phyloP scores from a whole-genome alignment of 495 filamentous ascomycete species.

The Cercophora scortea region DNA sequence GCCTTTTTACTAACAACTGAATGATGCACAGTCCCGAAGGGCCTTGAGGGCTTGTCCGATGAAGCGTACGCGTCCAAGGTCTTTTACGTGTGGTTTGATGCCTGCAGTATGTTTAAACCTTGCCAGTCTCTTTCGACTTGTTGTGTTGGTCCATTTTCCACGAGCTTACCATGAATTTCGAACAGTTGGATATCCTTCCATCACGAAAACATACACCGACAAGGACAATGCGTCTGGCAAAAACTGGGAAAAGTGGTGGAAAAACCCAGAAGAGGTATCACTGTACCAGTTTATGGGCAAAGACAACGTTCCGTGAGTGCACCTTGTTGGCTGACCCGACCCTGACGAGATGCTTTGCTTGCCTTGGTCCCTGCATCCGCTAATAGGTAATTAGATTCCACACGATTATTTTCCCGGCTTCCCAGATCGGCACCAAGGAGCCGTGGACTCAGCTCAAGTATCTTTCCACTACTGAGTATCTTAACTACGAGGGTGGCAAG shows the following conservation, averaged over 20 bases:
- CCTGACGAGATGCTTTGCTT: no score
- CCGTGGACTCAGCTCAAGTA: slow-evolving; percentile 85
- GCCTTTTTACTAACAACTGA: no score
- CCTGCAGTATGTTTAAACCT: slow-evolving; percentile 38
- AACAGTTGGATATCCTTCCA: slow-evolving; percentile 77
- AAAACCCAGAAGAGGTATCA: slow-evolving; percentile 71
- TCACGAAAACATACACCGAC: slow-evolving; percentile 81
- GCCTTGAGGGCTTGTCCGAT: no score
- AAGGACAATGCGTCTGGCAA: slow-evolving; percentile 20
- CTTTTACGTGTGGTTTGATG: slow-evolving; percentile 94
- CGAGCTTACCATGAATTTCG: no score
- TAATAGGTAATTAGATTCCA: slow-evolving; percentile 44
- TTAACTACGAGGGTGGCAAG: slow-evolving; percentile 88
- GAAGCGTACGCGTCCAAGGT: slow-evolving; percentile 61
- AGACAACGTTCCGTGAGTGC: slow-evolving; percentile 52
- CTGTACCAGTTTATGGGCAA: slow-evolving; percentile 96
- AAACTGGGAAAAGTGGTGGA: slow-evolving; percentile 84
- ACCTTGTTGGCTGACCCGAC: slow-evolving; percentile 17
- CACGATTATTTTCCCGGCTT: slow-evolving; percentile 79
- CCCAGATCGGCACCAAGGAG: slow-evolving; percentile 71
- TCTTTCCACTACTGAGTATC: slow-evolving; percentile 80
- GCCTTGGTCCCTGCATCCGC: no score
- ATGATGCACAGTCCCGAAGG: no score
- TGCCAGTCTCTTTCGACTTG: no score
- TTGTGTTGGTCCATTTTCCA: no score